These are phyloP conservation scores for Colletotrichum salicis DNA, from an alignment of 2,329 filamentous ascomycete genomes.

Conservation along the genomic window DNA sequence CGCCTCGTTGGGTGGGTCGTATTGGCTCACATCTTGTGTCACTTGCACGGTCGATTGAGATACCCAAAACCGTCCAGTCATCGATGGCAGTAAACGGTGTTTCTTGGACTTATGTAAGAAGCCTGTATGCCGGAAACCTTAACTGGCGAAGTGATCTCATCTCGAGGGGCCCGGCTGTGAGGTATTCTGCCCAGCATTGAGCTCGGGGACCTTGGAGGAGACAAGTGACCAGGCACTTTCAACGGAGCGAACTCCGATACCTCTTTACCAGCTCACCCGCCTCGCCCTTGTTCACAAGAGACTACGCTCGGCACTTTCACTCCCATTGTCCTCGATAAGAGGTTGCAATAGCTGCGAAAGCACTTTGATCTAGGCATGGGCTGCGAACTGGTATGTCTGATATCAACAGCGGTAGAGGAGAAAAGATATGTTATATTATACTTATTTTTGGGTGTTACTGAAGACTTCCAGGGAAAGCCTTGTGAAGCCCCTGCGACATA, in stretches of 20 bases:
- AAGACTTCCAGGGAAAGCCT: neutral
- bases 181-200: neutral
- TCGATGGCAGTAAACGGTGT: neutral
- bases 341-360: neutral
- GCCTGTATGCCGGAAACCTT: neutral
- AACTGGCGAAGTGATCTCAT: neutral
- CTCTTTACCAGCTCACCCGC: neutral
- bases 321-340: neutral
- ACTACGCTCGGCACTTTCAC: neutral
- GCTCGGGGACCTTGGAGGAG: neutral
- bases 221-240: neutral
- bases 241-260: neutral
- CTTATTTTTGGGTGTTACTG: neutral
- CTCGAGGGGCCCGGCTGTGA: neutral
- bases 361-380: neutral
- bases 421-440: neutral
- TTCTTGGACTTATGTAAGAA: neutral
- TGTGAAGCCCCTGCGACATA: neutral
- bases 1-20: neutral
- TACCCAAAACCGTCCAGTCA: neutral
- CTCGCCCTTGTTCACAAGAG: neutral
- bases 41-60: neutral
- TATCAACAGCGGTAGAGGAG: neutral
- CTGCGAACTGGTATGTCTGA: neutral
- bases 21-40: neutral